Evolutionary conservation across 192 early-diverging fungal genomes (phyloP).

Genomic region (Umbelopsis vinacea): DNA sequence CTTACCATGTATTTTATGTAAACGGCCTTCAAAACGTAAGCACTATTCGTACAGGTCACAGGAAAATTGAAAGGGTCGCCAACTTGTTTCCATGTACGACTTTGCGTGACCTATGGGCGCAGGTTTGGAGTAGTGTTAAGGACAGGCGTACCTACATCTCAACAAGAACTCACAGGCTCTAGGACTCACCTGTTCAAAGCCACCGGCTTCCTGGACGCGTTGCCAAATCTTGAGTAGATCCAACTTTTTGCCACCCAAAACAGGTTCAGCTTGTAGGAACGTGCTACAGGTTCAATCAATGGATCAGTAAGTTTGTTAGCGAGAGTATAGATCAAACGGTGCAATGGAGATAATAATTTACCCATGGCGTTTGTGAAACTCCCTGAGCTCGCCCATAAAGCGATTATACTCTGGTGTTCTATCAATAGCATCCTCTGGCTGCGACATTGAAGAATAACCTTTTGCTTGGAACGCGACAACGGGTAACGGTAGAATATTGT

Average conservation of each 20-base stretch:
- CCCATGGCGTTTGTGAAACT: conserved; percentile 73
- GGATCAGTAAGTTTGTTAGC: not conserved
- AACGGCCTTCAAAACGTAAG: conserved; percentile 75
- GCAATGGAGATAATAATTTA: conserved; percentile 36
- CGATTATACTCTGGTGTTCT: conserved; percentile 70
- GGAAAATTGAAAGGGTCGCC: conserved; percentile 78
- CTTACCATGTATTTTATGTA: conserved; percentile 70
- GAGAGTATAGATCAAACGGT: not conserved
- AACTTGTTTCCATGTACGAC: conserved; percentile 77
- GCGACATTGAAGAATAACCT: conserved; percentile 31
- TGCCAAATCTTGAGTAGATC: conserved; percentile 69
- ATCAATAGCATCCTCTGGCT: conserved; percentile 66
- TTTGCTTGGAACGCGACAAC: not conserved
- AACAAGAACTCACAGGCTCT: not conserved
- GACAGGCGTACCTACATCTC: not conserved
- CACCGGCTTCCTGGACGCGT: conserved; percentile 65
- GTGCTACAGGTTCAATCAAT: conserved; percentile 40
- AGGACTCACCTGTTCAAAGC: conserved; percentile 65
- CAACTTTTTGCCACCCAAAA: conserved; percentile 77
- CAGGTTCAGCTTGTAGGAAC: conserved; percentile 63
- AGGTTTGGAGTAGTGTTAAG: not conserved
- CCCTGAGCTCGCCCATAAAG: conserved; percentile 70
- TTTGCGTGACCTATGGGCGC: conserved; percentile 59
- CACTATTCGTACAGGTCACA: conserved; percentile 82
- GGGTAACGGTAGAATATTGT: not conserved